These are phyloP conservation scores for Piper longum DNA, from an alignment of 164 flowering plant genomes.

Conservation along the genomic window DNA sequence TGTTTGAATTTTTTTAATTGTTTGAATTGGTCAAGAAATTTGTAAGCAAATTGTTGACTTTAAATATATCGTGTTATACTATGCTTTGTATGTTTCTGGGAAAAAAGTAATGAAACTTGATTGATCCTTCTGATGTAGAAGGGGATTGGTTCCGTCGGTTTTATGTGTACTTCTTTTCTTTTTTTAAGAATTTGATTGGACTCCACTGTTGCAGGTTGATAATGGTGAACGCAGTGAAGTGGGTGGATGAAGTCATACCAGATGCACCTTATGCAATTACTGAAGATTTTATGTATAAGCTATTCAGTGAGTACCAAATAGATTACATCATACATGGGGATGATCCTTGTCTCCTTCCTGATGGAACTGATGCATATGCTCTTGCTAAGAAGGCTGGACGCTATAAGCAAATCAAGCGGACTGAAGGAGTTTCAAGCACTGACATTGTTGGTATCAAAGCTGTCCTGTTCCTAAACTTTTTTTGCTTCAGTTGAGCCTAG, in stretches of 20 bases:
- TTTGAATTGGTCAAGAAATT: not conserved
- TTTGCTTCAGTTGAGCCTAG: not conserved
- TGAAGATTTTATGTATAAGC: slow-evolving; percentile 78
- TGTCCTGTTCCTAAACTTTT: slow-evolving; percentile 3
- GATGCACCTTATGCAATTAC: slow-evolving; percentile 97
- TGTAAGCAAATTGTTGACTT: not conserved
- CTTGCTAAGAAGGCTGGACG: slow-evolving; percentile 97
- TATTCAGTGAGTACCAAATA: slow-evolving; percentile 70
- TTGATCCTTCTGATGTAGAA: too few relatives aligned
- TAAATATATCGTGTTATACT: too few relatives aligned
- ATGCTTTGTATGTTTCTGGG: too few relatives aligned
- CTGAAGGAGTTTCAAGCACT: slow-evolving; percentile 98
- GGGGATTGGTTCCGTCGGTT: not conserved
- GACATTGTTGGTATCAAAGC: slow-evolving; percentile 79
- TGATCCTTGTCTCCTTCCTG: slow-evolving; percentile 96
- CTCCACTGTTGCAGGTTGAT: slow-evolving; percentile 42
- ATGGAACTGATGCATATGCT: slow-evolving; percentile 96
- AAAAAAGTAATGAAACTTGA: too few relatives aligned
- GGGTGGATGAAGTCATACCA: slow-evolving; percentile 97
- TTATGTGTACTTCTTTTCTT: not conserved
- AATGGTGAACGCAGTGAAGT: slow-evolving; percentile 85
- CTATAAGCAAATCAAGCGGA: slow-evolving; percentile 95
- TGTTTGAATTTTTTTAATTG: not conserved
- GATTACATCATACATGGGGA: slow-evolving; percentile 98
- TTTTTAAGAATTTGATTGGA: not conserved